A percentile compares a stretch with the other conserved stretches of the same genome.
These are phyloP conservation scores for Grosmannia huntii DNA, from an alignment of 2,329 filamentous ascomycete genomes.

Conservation along the genomic window DNA sequence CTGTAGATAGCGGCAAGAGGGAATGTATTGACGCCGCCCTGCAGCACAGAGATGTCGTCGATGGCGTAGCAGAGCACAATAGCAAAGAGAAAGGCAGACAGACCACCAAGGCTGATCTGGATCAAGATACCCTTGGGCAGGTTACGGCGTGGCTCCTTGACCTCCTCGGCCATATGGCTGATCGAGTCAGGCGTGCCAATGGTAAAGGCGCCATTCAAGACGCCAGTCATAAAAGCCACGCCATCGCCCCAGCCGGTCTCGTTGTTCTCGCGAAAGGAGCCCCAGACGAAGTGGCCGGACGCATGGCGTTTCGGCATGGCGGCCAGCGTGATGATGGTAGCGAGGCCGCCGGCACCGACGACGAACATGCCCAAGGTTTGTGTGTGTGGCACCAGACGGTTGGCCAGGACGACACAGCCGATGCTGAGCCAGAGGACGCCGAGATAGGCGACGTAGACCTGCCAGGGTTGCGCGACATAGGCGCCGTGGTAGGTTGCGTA, in stretches of 20 bases:
- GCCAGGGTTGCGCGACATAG: conserved; percentile 40
- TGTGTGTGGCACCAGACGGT: conserved; percentile 41
- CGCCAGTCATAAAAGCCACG: conserved; percentile 52
- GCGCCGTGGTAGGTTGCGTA: conserved; percentile 43
- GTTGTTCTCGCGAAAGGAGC: conserved; percentile 31
- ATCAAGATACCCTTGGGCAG: conserved; percentile 39
- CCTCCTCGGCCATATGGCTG: conserved; percentile 49
- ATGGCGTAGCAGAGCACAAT: conserved; percentile 40
- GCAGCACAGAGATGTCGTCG: conserved; percentile 39
- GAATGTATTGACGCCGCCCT: conserved; percentile 35
- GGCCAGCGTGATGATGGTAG: conserved; percentile 37
- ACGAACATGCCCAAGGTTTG: conserved; percentile 40
- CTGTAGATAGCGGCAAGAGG: conserved; percentile 52
- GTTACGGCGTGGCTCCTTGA: conserved; percentile 33
- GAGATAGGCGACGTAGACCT: conserved; percentile 46
- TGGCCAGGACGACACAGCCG: conserved; percentile 40
- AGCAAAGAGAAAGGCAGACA: conserved; percentile 38
- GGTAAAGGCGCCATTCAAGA: conserved; percentile 54
- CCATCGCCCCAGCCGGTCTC: conserved; percentile 40
- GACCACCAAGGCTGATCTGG: conserved; percentile 30
- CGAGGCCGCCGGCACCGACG: conserved; percentile 36
- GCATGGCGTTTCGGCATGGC: conserved; percentile 40
- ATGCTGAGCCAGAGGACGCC: conserved; percentile 41
- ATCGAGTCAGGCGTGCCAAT: conserved; percentile 51
- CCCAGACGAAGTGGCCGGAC: conserved; percentile 40